A percentile compares a stretch with the other conserved stretches of the same genome.
Conservation (phyloP, 768 basidiomycete genomes). For the Russula compacta region DNA sequence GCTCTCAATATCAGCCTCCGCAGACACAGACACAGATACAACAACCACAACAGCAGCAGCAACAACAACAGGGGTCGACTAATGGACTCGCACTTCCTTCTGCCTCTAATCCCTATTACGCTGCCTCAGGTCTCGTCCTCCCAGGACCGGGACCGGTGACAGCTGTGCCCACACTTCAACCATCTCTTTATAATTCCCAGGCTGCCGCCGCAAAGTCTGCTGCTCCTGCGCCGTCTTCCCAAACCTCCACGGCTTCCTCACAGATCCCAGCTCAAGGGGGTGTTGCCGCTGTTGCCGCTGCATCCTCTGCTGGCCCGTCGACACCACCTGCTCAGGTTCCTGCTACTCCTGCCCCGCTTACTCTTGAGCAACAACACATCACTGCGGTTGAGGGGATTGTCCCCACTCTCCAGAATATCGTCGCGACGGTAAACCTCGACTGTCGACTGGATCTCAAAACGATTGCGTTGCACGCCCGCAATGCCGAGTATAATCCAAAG, state of each 20-base stretch:
- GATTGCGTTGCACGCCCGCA: conserved; percentile 93
- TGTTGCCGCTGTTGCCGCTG: conserved; percentile 29
- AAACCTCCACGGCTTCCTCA: conserved; percentile 22
- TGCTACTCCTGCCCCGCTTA: conserved; percentile 62
- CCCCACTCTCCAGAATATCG: conserved; percentile 98
- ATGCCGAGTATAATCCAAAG: conserved; percentile 99
- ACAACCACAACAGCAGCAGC: conserved; percentile 37
- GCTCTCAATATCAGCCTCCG: conserved; percentile 36
- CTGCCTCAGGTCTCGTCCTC: conserved; percentile 39
- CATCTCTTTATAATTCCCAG: conserved; percentile 25
- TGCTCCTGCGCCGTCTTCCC: conserved; percentile 21
- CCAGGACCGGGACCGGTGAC: conserved; percentile 49
- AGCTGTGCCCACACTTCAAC: conserved; percentile 32
- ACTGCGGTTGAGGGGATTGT: conserved; percentile 97
- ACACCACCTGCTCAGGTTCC: conserved; percentile 45
- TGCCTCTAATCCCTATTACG: conserved; percentile 32
- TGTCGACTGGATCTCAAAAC: conserved; percentile 97
- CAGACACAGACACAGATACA: conserved; percentile 35
- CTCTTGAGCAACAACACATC: conserved; percentile 88
- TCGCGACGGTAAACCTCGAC: conserved; percentile 97
- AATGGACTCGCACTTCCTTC: conserved; percentile 53
- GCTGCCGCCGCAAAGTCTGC: conserved; percentile 26
- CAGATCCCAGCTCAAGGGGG: conserved; percentile 13
- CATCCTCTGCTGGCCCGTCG: conserved; percentile 44
- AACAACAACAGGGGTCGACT: conserved; percentile 29